Base-by-base conservation (phyloP, 352 stramenopile species). In the Phytophthora ramorum region DNA sequence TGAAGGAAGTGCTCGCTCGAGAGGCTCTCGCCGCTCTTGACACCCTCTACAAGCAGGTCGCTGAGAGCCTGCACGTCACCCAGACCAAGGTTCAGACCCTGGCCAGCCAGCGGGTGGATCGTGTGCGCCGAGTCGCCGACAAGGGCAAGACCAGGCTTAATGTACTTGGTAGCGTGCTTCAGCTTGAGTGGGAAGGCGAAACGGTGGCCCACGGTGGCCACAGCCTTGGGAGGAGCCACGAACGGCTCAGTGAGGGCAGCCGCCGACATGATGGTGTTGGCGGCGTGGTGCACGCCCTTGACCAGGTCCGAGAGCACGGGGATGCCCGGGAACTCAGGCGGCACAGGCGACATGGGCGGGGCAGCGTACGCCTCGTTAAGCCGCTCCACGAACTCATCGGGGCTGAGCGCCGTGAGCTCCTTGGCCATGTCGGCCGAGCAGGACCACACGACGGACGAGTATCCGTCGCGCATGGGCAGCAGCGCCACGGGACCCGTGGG, bases 111-210 rank as follows among this genome's bases (percentile, higher is more conserved):
- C 32, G 96, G 96, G 79, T 99, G 96, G 56, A 99, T 96, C 41
- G 95, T 96, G 81, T 99, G 96, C 28, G 96, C 96, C 7, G 96
- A 97, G 83, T 99, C 96, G 49, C 96, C 96, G 13, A 98, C 82
- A 45, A 99, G 77, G 8, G 92, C 95, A 28, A 98, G 74, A 35
- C 93, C 81, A 0, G 81, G 78, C 63, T 91, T 90, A 26, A 92
- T 87, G 79, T 98, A 98, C 62, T 81, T 79, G 22, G 78, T 87
- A 22, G 92, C 89, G 69, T 97, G 92, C 63, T 90, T 87, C 63
- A 97, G 79, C 70, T 95, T 95, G 52, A 98, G 83, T 32, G 92
- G 90, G 75, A 98, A 98, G 9, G 86, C 80, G 44, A 96, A 81
- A 58, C 89, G 84, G 43, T 80, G 75, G 37, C 89, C 89, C n/a